Conservation (phyloP, 2,329 filamentous ascomycete genomes). For the Mycosphaerella sp. region DNA sequence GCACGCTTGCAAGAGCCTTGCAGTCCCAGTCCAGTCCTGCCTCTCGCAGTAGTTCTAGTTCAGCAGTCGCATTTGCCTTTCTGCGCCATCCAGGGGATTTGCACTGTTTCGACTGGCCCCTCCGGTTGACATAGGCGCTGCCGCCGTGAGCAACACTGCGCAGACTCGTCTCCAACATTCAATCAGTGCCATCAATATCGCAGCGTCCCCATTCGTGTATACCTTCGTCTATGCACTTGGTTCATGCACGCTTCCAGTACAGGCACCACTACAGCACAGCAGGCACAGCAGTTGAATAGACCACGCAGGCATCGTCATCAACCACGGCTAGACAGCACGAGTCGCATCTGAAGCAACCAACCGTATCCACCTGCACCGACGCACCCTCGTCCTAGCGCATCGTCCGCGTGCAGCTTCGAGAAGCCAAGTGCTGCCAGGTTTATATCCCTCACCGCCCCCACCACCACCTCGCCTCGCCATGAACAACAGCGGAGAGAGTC, state of each 20-base stretch:
- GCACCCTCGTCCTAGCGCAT: slow-evolving; percentile 7
- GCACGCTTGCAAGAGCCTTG: slow-evolving; percentile 1
- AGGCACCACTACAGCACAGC: neutral
- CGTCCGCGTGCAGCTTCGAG: slow-evolving; percentile 6
- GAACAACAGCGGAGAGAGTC: slow-evolving; percentile 23
- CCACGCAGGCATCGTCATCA: slow-evolving; percentile 5
- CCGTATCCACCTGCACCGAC: slow-evolving; percentile 7
- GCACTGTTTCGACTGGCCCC: neutral
- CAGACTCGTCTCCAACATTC: neutral
- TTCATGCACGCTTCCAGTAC: slow-evolving; percentile 3
- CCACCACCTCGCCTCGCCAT: slow-evolving; percentile 15
- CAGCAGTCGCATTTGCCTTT: neutral
- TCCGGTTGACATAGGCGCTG: neutral
- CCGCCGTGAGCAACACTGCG: neutral
- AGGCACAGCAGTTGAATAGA: neutral
- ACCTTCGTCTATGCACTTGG: neutral
- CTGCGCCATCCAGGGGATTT: slow-evolving; percentile 3
- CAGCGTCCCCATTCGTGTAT: neutral
- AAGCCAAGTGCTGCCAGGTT: slow-evolving; percentile 4
- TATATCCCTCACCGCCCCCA: slow-evolving; percentile 12
- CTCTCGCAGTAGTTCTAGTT: slow-evolving; percentile 2
- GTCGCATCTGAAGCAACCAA: slow-evolving; percentile 15
- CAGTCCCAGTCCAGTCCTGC: slow-evolving; percentile 1
- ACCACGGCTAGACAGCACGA: slow-evolving; percentile 11
- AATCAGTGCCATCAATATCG: neutral